phyloP scores from a whole-genome alignment of 1,284 basidiomycete species.

The Tilletia caries region DNA sequence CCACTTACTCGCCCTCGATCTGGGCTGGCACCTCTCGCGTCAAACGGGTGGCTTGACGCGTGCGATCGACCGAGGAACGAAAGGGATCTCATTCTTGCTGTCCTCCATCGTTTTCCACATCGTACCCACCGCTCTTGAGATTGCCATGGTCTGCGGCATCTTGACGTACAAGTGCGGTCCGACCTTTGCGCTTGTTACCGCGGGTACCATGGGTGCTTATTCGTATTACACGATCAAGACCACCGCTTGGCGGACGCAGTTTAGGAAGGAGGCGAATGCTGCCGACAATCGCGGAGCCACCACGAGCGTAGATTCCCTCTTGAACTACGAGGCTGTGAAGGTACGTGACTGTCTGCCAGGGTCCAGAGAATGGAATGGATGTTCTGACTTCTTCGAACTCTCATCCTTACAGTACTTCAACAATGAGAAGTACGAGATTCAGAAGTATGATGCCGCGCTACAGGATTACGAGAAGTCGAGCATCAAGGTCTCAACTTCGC shows the following conservation, averaged over 20 bases:
- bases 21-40: slow-evolving; percentile 85
- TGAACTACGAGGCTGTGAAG: slow-evolving; percentile 98
- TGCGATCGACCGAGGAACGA: slow-evolving; percentile 95
- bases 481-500: slow-evolving; percentile 88
- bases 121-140: slow-evolving; percentile 90
- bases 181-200: slow-evolving; percentile 89
- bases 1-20: slow-evolving; percentile 83
- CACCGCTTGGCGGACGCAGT: slow-evolving; percentile 92
- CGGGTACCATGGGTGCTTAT: slow-evolving; percentile 79
- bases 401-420: slow-evolving; percentile 89
- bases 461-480: slow-evolving; percentile 83
- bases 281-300: slow-evolving; percentile 96
- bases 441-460: slow-evolving; percentile 86
- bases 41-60: slow-evolving; percentile 94
- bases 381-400: no score
- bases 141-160: slow-evolving; percentile 94
- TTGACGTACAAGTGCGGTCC: slow-evolving; percentile 94
- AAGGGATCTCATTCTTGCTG: slow-evolving; percentile 92
- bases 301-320: slow-evolving; percentile 86
- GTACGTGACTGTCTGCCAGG: no score
- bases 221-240: slow-evolving; percentile 96
- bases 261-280: slow-evolving; percentile 89
- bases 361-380: no score
- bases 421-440: slow-evolving; percentile 86
- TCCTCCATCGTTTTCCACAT: slow-evolving; percentile 93